phyloP scores from a whole-genome alignment of 2,329 filamentous ascomycete species.

The Colletotrichum chrysophilum region DNA sequence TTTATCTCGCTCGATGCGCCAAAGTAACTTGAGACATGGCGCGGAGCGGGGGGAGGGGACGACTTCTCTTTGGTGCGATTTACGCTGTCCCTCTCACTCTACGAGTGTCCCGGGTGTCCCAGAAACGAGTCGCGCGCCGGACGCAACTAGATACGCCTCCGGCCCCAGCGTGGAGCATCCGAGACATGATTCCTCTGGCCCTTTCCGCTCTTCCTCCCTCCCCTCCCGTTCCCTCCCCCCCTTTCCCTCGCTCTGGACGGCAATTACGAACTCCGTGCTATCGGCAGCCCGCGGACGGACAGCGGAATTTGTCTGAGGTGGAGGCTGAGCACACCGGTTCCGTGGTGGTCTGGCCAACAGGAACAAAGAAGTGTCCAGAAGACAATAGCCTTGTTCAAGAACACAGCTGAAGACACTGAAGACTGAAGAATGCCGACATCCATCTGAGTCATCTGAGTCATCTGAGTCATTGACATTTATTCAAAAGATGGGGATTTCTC shows the following conservation, averaged over 20 bases:
- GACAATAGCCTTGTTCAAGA: slow-evolving; percentile 15
- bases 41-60: background rate
- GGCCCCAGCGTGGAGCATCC: slow-evolving; percentile 14
- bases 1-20: slow-evolving; percentile 1
- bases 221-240: background rate
- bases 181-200: slow-evolving; percentile 1
- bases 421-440: background rate
- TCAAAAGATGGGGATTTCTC: background rate
- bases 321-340: background rate
- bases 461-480: background rate
- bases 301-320: background rate
- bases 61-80: background rate
- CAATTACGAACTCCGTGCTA: background rate
- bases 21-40: slow-evolving; percentile 15
- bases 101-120: background rate
- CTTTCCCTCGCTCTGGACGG: background rate
- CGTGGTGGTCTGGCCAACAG: slow-evolving; percentile 13
- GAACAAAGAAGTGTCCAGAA: background rate
- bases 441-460: background rate
- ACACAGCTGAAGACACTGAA: background rate
- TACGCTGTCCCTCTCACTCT: background rate
- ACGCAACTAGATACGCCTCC: slow-evolving; percentile 11
- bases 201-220: background rate
- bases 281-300: background rate
- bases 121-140: slow-evolving; percentile 1